Conservation (phyloP, 192 early-diverging fungal genomes). For the Coemansia sp. region DNA sequence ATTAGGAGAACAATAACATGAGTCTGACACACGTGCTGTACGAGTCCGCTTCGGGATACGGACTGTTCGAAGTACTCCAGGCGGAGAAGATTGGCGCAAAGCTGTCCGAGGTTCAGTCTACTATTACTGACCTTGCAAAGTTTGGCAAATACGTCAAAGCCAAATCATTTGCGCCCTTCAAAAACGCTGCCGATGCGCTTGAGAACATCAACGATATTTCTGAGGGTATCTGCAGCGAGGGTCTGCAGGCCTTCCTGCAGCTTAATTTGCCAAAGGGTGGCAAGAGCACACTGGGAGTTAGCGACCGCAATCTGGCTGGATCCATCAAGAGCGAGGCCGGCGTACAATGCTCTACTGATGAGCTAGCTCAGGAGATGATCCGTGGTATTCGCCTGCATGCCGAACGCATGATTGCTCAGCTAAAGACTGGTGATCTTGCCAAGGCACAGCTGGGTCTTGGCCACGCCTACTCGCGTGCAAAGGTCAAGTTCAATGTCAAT, state of each 20-base stretch:
- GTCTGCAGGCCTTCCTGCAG: constrained; percentile 92
- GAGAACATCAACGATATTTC: constrained; percentile 98
- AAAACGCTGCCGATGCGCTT: constrained; percentile 92
- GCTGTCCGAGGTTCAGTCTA: constrained; percentile 81
- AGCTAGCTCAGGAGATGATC: constrained; percentile 83
- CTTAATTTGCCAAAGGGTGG: constrained; percentile 84
- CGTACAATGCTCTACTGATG: constrained; percentile 76
- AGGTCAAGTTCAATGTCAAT: constrained; percentile 99
- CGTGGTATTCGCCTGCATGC: constrained; percentile 92
- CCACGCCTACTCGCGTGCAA: constrained; percentile 96
- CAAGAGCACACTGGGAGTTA: constrained; percentile 78
- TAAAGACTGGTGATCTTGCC: constrained; percentile 91
- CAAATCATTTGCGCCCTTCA: constrained; percentile 96
- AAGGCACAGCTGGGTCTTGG: constrained; percentile 95
- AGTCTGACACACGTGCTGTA: constrained; percentile 67
- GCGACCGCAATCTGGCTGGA: constrained; percentile 82
- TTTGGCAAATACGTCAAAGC: constrained; percentile 90
- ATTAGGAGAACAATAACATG: constrained; percentile 12
- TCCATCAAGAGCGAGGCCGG: constrained; percentile 63
- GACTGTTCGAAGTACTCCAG: constrained; percentile 90
- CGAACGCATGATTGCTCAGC: constrained; percentile 81
- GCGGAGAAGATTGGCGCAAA: constrained; percentile 95
- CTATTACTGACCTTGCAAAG: constrained; percentile 79
- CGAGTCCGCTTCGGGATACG: constrained; percentile 96
- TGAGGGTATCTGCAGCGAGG: constrained; percentile 89